Base-by-base conservation (phyloP, 495 filamentous ascomycete genomes). In the Penicillium lividum region DNA sequence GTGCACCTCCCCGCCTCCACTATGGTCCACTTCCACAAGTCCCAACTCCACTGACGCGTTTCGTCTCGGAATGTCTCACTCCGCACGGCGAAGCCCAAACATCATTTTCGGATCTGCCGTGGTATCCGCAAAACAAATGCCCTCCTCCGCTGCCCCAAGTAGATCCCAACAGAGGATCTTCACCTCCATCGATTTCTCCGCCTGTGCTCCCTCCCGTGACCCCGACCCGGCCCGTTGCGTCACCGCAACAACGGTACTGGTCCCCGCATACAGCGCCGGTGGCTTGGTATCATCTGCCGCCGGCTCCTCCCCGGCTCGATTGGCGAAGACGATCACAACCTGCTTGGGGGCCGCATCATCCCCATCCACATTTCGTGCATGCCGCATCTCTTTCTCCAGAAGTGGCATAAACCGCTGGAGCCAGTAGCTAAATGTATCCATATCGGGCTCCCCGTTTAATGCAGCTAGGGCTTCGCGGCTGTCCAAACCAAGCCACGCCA, bases 371-470 rank as follows among this genome's bases (percentile, higher is more conserved):
- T 73, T 70, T n/a, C 45, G 45, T 7, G 58, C 47, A 58, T 75
- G 77, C 25, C 80, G 75, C 45, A 80, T 77, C 42, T 74, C 68
- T 51, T 66, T 65, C 43, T 79, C 73, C 11, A 93, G 77, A 0
- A 97, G 66, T 3, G 93, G 93, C 65, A 86, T 82, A 42, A 97
- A 77, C 44, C 93, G 79, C 61, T 86, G 84, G n/a, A 95, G 74
- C 94, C 94, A 98, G 73, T 97, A 98, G 25, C 84, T 83, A 55
- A 97, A 79, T 0, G 91, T 95, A 53, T 90, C 84, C 67, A 89
- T 72, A 59, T 97, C 92, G 8, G 92, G 89, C 59, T 87, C 78
- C 2, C 54, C 77, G 71, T 73, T 69, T 58, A 71, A 72, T 59
- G 63, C 71, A 75, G 45, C 72, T n/a, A 79, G 68, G 42, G 71